These are phyloP conservation scores for Pseudocercospora macadamiae DNA, from an alignment of 2,329 filamentous ascomycete genomes.

Conservation along the genomic window DNA sequence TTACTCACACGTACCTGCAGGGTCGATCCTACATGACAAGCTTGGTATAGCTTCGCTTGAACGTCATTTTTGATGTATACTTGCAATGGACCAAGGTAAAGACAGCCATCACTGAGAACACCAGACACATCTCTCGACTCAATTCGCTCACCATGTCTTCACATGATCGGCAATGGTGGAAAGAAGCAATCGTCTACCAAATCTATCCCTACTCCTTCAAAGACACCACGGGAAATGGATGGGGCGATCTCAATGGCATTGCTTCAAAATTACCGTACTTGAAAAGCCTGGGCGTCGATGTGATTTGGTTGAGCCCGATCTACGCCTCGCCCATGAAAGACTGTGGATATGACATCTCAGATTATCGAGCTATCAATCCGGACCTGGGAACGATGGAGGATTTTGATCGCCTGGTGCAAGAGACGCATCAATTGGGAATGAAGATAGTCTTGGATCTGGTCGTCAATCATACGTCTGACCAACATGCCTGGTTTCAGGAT, in stretches of 20 bases:
- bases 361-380: slow-evolving; percentile 50
- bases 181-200: slow-evolving; percentile 47
- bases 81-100: no score
- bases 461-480: slow-evolving; percentile 36
- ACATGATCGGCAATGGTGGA: no score
- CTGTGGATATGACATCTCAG: slow-evolving; percentile 56
- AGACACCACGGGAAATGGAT: slow-evolving; percentile 57
- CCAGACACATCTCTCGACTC: no score
- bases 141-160: no score
- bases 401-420: slow-evolving; percentile 46
- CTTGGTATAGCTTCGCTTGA: no score
- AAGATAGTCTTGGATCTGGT: slow-evolving; percentile 51
- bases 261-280: slow-evolving; percentile 64
- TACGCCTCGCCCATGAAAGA: slow-evolving; percentile 56
- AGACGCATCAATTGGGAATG: slow-evolving; percentile 49
- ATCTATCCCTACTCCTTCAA: slow-evolving; percentile 63
- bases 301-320: slow-evolving; percentile 46
- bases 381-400: slow-evolving; percentile 50
- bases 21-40: no score
- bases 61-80: no score
- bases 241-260: slow-evolving; percentile 67
- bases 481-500: slow-evolving; percentile 62
- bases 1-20: no score
- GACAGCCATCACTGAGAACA: no score
- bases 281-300: slow-evolving; percentile 60